phyloP scores from a whole-genome alignment of 1,284 basidiomycete species.

The Austroboletus niveus region DNA sequence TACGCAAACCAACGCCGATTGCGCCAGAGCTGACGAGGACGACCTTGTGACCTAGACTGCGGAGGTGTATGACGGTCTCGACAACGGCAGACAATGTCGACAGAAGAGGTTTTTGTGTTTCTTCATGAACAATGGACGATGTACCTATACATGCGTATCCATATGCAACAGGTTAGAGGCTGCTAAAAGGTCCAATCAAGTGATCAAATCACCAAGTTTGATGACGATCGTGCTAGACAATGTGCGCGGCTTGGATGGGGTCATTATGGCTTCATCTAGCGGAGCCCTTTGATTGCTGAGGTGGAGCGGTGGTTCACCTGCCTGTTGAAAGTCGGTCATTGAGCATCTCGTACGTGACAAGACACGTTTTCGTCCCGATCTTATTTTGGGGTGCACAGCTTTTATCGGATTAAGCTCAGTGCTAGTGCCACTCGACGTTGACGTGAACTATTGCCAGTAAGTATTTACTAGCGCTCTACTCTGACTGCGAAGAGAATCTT shows the following conservation, averaged over 20 bases:
- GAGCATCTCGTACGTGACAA: not conserved
- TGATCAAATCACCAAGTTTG: slow-evolving; percentile 63
- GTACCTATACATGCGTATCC: slow-evolving; percentile 57
- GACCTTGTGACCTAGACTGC: slow-evolving; percentile 84
- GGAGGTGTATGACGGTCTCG: slow-evolving; percentile 84
- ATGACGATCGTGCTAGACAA: slow-evolving; percentile 73
- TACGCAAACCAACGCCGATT: slow-evolving; percentile 90
- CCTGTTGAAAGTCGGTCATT: slow-evolving; percentile 14
- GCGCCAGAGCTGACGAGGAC: slow-evolving; percentile 96
- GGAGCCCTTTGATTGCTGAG: not conserved
- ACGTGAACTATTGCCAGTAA: too few species aligned
- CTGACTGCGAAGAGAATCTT: too few species aligned
- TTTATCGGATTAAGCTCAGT: too few species aligned
- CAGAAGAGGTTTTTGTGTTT: slow-evolving; percentile 85
- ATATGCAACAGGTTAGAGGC: not conserved
- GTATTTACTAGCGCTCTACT: too few species aligned
- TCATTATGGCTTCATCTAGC: slow-evolving; percentile 14
- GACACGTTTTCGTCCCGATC: too few species aligned
- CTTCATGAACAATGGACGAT: slow-evolving; percentile 91
- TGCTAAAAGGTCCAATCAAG: not conserved
- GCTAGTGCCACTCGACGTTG: too few species aligned
- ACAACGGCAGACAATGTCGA: slow-evolving; percentile 90
- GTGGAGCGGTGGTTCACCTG: slow-evolving; percentile 1
- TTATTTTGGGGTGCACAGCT: too few species aligned
- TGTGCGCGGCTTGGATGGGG: slow-evolving; percentile 25